Evolutionary conservation across 495 filamentous ascomycete genomes (phyloP).

Genomic region (Cairneyella variabilis): DNA sequence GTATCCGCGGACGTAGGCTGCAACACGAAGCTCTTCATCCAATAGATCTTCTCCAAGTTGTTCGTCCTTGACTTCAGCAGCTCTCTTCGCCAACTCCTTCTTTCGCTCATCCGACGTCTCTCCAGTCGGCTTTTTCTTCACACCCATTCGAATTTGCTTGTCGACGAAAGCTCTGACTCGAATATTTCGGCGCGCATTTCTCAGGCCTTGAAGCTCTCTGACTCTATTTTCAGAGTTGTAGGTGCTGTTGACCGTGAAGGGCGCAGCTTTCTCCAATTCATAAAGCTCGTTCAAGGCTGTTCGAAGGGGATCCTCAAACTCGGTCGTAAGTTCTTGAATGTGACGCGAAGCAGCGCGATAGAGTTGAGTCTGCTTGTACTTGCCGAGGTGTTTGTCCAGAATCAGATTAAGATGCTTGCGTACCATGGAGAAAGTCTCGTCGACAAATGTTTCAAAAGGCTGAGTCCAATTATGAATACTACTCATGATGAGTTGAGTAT

Average conservation of each 20-base stretch:
- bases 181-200: background rate
- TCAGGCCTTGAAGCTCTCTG: constrained; percentile 3
- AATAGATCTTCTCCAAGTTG: constrained; percentile 40
- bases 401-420: background rate
- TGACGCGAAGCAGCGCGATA: background rate
- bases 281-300: background rate
- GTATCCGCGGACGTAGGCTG: constrained; percentile 47
- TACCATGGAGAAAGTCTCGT: constrained; percentile 9
- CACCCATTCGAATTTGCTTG: background rate
- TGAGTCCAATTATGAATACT: constrained; percentile 13
- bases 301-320: constrained; percentile 7
- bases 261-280: constrained; percentile 8
- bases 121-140: constrained; percentile 14
- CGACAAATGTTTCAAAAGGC: constrained; percentile 13
- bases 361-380: constrained; percentile 14
- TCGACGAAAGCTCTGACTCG: constrained; percentile 2
- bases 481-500: constrained; percentile 2
- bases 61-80: constrained; percentile 16
- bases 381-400: background rate
- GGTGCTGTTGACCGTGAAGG: constrained; percentile 21
- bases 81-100: constrained; percentile 18
- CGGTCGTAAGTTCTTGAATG: constrained; percentile 9
- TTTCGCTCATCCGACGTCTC: constrained; percentile 17
- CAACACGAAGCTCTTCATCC: constrained; percentile 41
- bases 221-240: background rate